Base-by-base conservation (phyloP, 306 rosid species). In the Vicia sativa region DNA sequence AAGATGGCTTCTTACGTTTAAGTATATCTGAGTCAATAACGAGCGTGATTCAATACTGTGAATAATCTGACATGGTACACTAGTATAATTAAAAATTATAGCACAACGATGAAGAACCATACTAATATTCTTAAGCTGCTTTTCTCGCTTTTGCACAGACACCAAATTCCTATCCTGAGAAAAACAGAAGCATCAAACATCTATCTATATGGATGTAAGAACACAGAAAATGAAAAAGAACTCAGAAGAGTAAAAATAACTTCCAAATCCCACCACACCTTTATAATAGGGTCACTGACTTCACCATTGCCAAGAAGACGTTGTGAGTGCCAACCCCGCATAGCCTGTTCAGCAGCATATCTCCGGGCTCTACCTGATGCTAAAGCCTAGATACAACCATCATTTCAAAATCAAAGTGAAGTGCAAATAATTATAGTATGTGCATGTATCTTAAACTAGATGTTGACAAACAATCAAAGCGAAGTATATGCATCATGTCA, bases 301-400 rank as follows among this genome's bases (percentile, higher is more conserved):
- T 90, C 97, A 70, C 97, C 99, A 60, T 88, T 87, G 73, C 95
- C 96, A 56, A 88, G 90, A 78, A 95, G 87, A 64, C 96, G 95
- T 46, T 92, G 96, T 14, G 99, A 95, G 75, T 95, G 99, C 99
- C 99, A 91, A 75, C 99, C 97, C 68, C 89, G 97, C 99, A 95
- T 95, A 62, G 99, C 99, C 46, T 97, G 95, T 79, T 97, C 89
- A 11, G 99, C 99, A 70, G 99, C 97, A 81, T 88, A 91, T 75
- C 99, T 87, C 54, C 97, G 87, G 64, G 97, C 91, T 85, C 99
- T 87, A 56, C 97, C 99, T 28, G 95, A 79, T 52, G 87, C 92
- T 37, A 95, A 75, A 72, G 89, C 91, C 99, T 90, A 71, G 68
- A 75, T 39, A 69, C 66, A 55, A 10, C 39, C 48, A 49, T 53